phyloP scores from a whole-genome alignment of 1,139 yeast species.

The Candida albicans region DNA sequence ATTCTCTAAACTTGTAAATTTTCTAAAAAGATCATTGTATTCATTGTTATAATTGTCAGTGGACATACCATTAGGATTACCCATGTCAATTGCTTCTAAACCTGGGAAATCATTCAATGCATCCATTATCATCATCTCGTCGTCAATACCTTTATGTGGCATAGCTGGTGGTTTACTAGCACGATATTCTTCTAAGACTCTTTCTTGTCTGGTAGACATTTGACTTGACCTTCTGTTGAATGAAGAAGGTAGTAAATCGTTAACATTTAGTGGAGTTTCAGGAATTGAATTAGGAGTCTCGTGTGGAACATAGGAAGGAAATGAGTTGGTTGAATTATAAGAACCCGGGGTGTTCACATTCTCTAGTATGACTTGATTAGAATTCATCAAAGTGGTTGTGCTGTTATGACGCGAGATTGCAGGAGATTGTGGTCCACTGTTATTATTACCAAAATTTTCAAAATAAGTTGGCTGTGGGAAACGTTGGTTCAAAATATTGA shows the following conservation, averaged over 20 bases:
- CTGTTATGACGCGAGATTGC: conserved; percentile 15
- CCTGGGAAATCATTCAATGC: conserved; percentile 2
- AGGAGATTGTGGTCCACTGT: conserved; percentile 15
- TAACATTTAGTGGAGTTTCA: conserved; percentile 21
- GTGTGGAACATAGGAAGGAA: conserved; percentile 7
- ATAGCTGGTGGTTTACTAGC: conserved; percentile 14
- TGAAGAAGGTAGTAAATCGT: conserved; percentile 20
- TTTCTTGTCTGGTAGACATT: conserved; percentile 6
- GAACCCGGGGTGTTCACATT: conserved; percentile 26
- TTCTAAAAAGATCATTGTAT: conserved; percentile 12
- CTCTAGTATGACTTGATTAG: conserved; percentile 6
- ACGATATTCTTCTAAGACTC: conserved; percentile 15
- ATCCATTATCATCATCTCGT: conserved; percentile 14
- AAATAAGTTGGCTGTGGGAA: conserved; percentile 26
- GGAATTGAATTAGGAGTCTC: conserved; percentile 15
- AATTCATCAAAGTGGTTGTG: conserved; percentile 13
- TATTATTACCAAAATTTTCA: conserved; percentile 21
- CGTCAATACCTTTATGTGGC: conserved; percentile 16
- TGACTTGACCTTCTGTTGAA: not conserved
- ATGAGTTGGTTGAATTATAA: conserved; percentile 22
- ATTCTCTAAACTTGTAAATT: conserved; percentile 11
- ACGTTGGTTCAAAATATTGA: conserved; percentile 29
- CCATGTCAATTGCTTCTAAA: not conserved
- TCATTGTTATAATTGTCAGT: not conserved
- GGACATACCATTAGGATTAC: not conserved